Conservation (phyloP, 2,329 filamentous ascomycete species). For the Diaporthe sp. region DNA sequence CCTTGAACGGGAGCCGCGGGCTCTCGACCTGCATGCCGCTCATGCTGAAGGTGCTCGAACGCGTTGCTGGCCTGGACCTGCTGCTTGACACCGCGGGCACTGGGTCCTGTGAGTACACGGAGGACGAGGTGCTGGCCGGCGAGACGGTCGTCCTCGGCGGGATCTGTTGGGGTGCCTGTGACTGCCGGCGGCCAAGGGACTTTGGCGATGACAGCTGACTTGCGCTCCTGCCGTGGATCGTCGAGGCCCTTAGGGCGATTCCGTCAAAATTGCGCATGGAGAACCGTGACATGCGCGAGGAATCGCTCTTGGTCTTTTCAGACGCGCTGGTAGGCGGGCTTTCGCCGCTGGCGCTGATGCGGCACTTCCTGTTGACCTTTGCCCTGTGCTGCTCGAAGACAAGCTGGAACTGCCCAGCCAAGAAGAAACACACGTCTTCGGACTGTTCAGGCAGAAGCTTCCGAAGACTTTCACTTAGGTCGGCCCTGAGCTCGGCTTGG, state of each 20-base stretch:
- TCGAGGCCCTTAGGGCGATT: not conserved
- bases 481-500: conserved; percentile 29
- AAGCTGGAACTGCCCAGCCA: conserved; percentile 34
- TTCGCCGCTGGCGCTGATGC: conserved; percentile 4
- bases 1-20: conserved; percentile 33
- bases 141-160: conserved; percentile 25
- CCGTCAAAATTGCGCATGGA: conserved; percentile 20
- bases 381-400: conserved; percentile 35
- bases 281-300: conserved; percentile 30
- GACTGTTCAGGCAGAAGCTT: conserved; percentile 31
- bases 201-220: conserved; percentile 22
- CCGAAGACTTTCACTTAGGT: conserved; percentile 29
- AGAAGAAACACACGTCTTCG: conserved; percentile 26
- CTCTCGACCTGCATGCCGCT: conserved; percentile 31
- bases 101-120: conserved; percentile 29
- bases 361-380: conserved; percentile 32
- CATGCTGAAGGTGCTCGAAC: conserved; percentile 31
- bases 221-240: not conserved
- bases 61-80: conserved; percentile 18
- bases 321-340: not conserved
- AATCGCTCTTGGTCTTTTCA: conserved; percentile 10
- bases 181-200: conserved; percentile 1
- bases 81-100: not conserved
- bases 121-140: conserved; percentile 27
- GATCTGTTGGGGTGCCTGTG: not conserved